Base-by-base conservation (phyloP, 192 early-diverging fungal genomes). In the Geosiphon pyriformis region DNA sequence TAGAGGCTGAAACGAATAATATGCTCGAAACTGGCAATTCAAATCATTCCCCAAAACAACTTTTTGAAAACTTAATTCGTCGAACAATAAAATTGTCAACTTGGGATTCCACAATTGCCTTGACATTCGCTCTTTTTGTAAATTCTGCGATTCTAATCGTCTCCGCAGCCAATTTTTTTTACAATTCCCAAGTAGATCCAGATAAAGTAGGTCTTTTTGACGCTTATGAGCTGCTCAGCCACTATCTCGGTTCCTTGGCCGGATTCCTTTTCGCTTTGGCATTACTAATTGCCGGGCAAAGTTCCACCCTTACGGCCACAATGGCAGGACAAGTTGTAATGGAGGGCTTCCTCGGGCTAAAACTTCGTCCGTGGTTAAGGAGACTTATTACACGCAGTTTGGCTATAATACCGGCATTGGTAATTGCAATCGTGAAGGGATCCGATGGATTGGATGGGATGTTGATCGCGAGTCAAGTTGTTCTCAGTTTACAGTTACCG, bases 311-410 rank as follows among this genome's bases (percentile, higher is more conserved):
- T 29, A 92, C 92, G 1, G 92, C 88, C 0, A 93, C 92, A n/a
- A 71, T 93, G 70, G 90, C 90, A 7, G 92, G 90, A 20, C 90
- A 92, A 72, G 86, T 92, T 51, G 80, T 91, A 29, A 92, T 92
- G 87, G 82, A 84, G 30, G 90, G 90, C 2, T 93, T 92, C 68
- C 71, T 92, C 57, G 87, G 83, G 12, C 62, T 75, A 42, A 73
- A 80, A 42, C 54, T 83, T 10, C 77, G 76, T 2, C 86, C 92
- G 1, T 90, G 87, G 86, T 55, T 86, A 1, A 81, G 90, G 26
- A 70, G 89, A 32, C 70, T 92, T n/a, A 32, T 88, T 7, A 93
- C 92, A 22, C 76, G 92, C 46, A 42, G 78, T 8, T 65, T 91
- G 34, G 88, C 89, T 7, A 91, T 93, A 58, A 67, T 86, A 7